Percentiles rank a stretch among this genome's conserved stretches.
Evolutionary conservation across 208 protist species (phyloP).

Genomic region (Trypanosoma congolense): DNA sequence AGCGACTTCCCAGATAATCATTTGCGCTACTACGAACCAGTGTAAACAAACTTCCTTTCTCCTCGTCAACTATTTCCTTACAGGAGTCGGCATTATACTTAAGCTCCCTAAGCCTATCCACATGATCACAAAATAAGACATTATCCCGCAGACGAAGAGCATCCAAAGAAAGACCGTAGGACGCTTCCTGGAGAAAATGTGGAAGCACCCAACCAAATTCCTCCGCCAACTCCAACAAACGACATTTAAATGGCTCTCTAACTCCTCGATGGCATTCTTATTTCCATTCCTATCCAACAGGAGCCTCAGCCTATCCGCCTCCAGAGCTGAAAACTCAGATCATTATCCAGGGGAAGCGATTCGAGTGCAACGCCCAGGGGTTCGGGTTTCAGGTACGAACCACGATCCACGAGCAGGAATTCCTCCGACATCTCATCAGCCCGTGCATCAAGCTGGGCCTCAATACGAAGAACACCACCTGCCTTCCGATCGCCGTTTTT

Average conservation of each 20-base stretch:
- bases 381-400: constrained; percentile 49
- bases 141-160: no score
- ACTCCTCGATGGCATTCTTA: constrained; percentile 22
- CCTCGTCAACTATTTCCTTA: neutral
- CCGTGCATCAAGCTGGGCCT: constrained; percentile 39
- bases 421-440: constrained; percentile 46
- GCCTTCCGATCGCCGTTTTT: constrained; percentile 55
- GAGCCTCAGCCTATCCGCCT: constrained; percentile 55
- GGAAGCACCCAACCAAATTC: no score
- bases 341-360: constrained; percentile 44
- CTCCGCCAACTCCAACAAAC: neutral
- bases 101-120: no score
- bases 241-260: constrained; percentile 52
- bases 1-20: no score
- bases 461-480: constrained; percentile 35
- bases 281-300: constrained; percentile 43
- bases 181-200: neutral
- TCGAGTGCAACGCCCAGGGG: constrained; percentile 46
- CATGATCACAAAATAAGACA: no score
- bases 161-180: neutral
- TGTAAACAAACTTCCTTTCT: neutral
- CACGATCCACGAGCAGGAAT: constrained; percentile 49
- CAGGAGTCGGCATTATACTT: no score
- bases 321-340: constrained; percentile 56
- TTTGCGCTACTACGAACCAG: no score